Evolutionary conservation across 345 rosid species (phyloP), one percentile per base, ranked within the genome.

Genomic region (Durio zibethinus): DNA sequence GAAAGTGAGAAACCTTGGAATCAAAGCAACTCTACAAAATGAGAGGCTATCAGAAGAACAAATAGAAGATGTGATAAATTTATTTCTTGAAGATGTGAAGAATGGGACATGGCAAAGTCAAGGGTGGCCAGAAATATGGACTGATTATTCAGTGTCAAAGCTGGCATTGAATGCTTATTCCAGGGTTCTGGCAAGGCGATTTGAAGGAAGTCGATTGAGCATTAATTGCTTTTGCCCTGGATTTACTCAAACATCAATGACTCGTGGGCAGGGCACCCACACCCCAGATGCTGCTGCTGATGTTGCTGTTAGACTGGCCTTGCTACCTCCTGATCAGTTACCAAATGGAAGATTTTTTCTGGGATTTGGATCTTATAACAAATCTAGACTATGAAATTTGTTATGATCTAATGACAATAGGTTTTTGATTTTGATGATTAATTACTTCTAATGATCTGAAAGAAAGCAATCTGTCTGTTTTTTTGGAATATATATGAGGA

Each of bases 161-260:
- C 80, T 94, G 65, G 98, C 98, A 4, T 72, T 94, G 42, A 94
- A 94, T 65, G 91, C 98, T 15, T 89, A 91, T 75, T 76, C 98
- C 33, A 86, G 80, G 80, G 83, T 94, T 78, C 74, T 94, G 70
- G 97, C 98, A 0, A 77, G 70, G 20, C 84, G 84, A 1, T 77
- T 47, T 21, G 21, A 78, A 1, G 84, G 82, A 1, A 18, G 66
- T 4, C 83, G 87, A 0, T 61, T 94, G 7, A 84, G 91, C 48
- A 89, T 93, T 1, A 91, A 91, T 38, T 88, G 97, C 70, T 84
- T 88, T 40, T 94, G 98, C 80, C 98, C 98, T 9, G 98, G 98
- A 7, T 94, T 86, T 83, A 93, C 97, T 38, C 89, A 82, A 47
- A 93, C 98, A 5, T 84, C 97, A 0, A 90, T 94, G 97, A 93